phyloP scores from a whole-genome alignment of 1,284 basidiomycete species.

The Rhodotorula glutinis region DNA sequence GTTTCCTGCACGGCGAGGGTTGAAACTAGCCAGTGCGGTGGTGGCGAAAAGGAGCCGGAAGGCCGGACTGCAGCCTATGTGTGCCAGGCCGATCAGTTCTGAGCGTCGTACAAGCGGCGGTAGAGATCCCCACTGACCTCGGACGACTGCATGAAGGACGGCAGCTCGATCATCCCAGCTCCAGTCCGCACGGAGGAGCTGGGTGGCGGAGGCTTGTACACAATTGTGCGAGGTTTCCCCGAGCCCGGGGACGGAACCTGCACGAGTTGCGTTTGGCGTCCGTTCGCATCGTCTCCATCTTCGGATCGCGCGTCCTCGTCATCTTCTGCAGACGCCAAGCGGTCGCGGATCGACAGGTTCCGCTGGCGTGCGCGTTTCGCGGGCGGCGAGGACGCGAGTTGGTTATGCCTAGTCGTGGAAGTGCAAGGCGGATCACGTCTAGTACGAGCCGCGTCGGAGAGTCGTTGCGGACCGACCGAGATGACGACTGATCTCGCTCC shows the following conservation, averaged over 20 bases:
- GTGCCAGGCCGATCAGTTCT: too few species aligned
- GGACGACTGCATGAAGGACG: not conserved
- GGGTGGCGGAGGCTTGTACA: not conserved
- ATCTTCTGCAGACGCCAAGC: not conserved
- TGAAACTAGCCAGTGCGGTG: not conserved
- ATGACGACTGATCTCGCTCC: not conserved
- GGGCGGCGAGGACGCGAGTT: not conserved
- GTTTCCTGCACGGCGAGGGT: too few species aligned
- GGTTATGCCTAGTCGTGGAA: too few species aligned
- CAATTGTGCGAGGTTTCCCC: not conserved
- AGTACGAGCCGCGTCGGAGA: too few species aligned
- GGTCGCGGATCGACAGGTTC: not conserved
- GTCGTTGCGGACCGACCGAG: too few species aligned
- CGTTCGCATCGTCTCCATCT: not conserved
- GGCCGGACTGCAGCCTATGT: too few species aligned
- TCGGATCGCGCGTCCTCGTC: not conserved
- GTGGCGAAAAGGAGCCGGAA: not conserved
- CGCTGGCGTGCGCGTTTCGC: not conserved
- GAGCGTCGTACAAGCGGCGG: too few species aligned
- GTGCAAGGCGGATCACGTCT: too few species aligned
- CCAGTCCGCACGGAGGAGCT: not conserved
- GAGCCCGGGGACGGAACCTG: constrained; percentile 4
- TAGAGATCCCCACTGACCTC: not conserved
- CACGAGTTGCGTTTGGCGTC: not conserved
- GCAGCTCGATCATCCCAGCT: not conserved